phyloP scores from a whole-genome alignment of 2,329 filamentous ascomycete species.

The Emydomyces testavorans region DNA sequence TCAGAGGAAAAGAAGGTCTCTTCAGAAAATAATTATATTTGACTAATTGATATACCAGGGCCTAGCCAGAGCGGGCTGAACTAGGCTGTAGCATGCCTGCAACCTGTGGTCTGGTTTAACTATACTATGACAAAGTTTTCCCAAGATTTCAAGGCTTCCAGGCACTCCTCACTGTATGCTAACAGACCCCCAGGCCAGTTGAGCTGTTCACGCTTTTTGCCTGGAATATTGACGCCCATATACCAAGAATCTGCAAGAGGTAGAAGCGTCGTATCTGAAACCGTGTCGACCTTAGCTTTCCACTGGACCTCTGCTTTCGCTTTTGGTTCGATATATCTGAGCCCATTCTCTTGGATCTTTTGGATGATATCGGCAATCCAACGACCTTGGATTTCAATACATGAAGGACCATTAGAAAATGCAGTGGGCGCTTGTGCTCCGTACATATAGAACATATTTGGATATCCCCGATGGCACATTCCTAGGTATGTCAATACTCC shows the following conservation, averaged over 20 bases:
- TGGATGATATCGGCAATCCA: slow-evolving; percentile 45
- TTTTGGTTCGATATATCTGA: slow-evolving; percentile 44
- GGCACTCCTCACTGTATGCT: slow-evolving; percentile 10
- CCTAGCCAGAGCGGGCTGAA: background rate
- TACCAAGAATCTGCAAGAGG: slow-evolving; percentile 42
- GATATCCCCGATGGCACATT: slow-evolving; percentile 25
- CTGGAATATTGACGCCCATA: slow-evolving; percentile 47
- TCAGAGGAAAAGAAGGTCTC: too few relatives aligned
- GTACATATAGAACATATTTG: slow-evolving; percentile 45
- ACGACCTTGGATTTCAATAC: slow-evolving; percentile 43
- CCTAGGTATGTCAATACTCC: slow-evolving; percentile 31
- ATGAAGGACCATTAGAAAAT: slow-evolving; percentile 45
- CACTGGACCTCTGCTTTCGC: slow-evolving; percentile 39
- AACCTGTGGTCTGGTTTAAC: background rate
- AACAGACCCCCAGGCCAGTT: slow-evolving; percentile 31
- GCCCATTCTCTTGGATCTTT: slow-evolving; percentile 36
- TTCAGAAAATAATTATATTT: background rate
- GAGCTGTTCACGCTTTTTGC: slow-evolving; percentile 44
- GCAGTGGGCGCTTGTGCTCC: slow-evolving; percentile 47
- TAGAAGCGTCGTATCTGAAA: slow-evolving; percentile 41
- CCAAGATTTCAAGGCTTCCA: slow-evolving; percentile 8
- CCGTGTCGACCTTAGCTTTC: slow-evolving; percentile 39
- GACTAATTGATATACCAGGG: background rate
- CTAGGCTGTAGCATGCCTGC: background rate
- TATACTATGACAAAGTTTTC: slow-evolving; percentile 7